Conservation (phyloP, 1,139 yeast species). For the Candida labiduridarum region DNA sequence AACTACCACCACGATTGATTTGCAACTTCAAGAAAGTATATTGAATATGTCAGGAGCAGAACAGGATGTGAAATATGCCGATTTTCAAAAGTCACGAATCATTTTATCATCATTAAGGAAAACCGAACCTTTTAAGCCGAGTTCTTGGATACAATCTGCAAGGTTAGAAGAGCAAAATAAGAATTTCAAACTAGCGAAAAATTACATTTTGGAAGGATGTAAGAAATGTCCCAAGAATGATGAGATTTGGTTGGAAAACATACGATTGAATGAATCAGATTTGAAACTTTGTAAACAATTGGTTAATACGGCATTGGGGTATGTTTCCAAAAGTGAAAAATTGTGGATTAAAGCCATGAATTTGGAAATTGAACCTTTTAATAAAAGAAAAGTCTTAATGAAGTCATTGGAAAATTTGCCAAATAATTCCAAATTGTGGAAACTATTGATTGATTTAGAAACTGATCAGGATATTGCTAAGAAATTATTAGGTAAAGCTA, state of each 20-base stretch:
- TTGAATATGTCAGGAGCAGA: conserved; percentile 13
- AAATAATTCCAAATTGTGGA: conserved; percentile 52
- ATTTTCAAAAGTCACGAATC: conserved; percentile 49
- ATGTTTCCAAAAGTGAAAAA: conserved; percentile 54
- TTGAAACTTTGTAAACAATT: conserved; percentile 50
- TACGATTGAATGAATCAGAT: conserved; percentile 63
- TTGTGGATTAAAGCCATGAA: conserved; percentile 76
- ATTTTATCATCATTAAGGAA: conserved; percentile 70
- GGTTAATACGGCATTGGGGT: conserved; percentile 66
- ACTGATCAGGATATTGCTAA: conserved; percentile 48
- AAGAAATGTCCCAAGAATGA: conserved; percentile 64
- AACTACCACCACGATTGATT: conserved; percentile 45
- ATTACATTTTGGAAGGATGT: conserved; percentile 73
- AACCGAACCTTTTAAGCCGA: conserved; percentile 72
- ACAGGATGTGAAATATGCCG: conserved; percentile 16
- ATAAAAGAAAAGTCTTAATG: conserved; percentile 60
- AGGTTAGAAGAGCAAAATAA: conserved; percentile 71
- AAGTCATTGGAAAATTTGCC: conserved; percentile 62
- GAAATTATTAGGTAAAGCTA: conserved; percentile 64
- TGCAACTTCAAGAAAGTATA: conserved; percentile 21
- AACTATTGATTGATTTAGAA: conserved; percentile 51
- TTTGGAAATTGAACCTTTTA: conserved; percentile 57
- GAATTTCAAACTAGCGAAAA: conserved; percentile 58
- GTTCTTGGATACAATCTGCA: conserved; percentile 90
- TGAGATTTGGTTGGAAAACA: conserved; percentile 80